A percentile compares a stretch with the other conserved stretches of the same genome.
Conservation (phyloP, 73 alveolate genomes). For the Tetrahymena elliotti region DNA sequence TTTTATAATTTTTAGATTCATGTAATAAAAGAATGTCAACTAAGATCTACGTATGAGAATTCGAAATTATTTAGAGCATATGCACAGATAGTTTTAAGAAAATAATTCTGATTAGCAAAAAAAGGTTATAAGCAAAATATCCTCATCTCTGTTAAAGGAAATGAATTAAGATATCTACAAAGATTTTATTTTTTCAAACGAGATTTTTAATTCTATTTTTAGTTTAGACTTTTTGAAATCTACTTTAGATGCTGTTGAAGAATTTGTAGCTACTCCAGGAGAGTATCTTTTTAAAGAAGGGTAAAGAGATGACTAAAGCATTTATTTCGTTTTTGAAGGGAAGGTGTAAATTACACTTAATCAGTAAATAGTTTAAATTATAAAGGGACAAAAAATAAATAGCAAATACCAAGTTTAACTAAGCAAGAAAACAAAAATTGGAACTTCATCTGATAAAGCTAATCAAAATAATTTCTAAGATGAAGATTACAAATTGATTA, state of each 20-base stretch:
- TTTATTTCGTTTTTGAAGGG: neutral
- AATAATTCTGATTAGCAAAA: neutral
- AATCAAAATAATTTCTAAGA: neutral
- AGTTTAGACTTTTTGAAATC: neutral
- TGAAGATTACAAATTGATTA: neutral
- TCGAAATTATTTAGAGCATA: neutral
- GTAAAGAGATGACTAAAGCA: neutral
- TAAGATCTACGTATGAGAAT: neutral
- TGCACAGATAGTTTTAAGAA: neutral
- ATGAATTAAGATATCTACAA: neutral
- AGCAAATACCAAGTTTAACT: neutral
- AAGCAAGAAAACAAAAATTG: neutral
- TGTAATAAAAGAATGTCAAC: neutral
- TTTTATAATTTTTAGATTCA: neutral
- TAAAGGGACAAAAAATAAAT: neutral
- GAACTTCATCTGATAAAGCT: too few relatives aligned
- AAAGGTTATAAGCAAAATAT: neutral
- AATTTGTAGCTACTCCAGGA: neutral
- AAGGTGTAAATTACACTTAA: neutral
- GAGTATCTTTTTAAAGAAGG: neutral
- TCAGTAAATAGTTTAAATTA: neutral
- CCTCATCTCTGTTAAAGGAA: neutral
- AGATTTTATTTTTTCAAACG: neutral
- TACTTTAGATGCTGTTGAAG: neutral
- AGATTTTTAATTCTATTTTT: neutral